These are phyloP conservation scores for Pseudocercospora cruenta DNA, from an alignment of 2,329 filamentous ascomycete genomes.

Conservation along the genomic window DNA sequence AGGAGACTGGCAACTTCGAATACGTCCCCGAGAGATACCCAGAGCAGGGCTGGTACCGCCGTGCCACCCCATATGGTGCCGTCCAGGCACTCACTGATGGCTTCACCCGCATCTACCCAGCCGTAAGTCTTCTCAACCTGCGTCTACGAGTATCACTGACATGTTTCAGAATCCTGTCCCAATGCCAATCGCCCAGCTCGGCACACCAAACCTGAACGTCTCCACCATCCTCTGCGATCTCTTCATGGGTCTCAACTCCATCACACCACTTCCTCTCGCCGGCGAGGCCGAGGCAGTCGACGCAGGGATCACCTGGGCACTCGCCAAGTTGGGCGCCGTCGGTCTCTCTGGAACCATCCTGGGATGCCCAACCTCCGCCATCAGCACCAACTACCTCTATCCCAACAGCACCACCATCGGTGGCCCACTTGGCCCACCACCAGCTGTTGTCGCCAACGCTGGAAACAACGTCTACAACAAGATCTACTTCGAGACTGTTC, in stretches of 20 bases:
- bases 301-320: slow-evolving; percentile 36
- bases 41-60: slow-evolving; percentile 36
- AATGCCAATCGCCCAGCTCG: slow-evolving; percentile 36
- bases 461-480: slow-evolving; percentile 44
- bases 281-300: slow-evolving; percentile 31
- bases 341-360: slow-evolving; percentile 37
- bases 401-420: slow-evolving; percentile 35
- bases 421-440: slow-evolving; percentile 37
- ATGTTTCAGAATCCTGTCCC: slow-evolving; percentile 34
- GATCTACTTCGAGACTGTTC: slow-evolving; percentile 38
- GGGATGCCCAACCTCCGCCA: slow-evolving; percentile 37
- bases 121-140: slow-evolving; percentile 12
- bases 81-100: slow-evolving; percentile 39
- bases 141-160: not conserved
- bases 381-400: slow-evolving; percentile 39
- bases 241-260: slow-evolving; percentile 42
- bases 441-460: slow-evolving; percentile 31
- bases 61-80: slow-evolving; percentile 34
- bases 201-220: slow-evolving; percentile 38
- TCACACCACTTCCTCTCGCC: slow-evolving; percentile 39
- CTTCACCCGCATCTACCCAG: slow-evolving; percentile 40
- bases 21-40: slow-evolving; percentile 38
- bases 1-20: slow-evolving; percentile 33
- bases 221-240: slow-evolving; percentile 41
- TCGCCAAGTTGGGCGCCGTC: slow-evolving; percentile 37